Percentiles rank a stretch among this genome's conserved stretches.
Evolutionary conservation across 2,329 filamentous ascomycete species (phyloP).

Genomic region (Beauveria varroae): DNA sequence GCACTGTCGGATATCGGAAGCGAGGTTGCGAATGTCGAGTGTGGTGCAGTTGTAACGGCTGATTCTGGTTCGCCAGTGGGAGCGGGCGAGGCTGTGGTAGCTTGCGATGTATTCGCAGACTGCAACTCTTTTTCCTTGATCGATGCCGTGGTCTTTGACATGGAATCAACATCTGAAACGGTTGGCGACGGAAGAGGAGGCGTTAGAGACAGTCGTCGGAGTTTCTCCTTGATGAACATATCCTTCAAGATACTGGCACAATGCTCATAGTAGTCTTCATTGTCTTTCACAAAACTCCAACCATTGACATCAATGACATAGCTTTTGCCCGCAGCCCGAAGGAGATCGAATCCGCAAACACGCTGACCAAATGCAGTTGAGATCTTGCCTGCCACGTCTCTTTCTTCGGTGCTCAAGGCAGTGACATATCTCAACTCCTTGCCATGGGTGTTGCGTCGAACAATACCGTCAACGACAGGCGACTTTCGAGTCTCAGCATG

Average conservation of each 20-base stretch:
- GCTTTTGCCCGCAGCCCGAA: constrained; percentile 81
- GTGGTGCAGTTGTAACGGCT: constrained; percentile 1
- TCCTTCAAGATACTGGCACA: constrained; percentile 79
- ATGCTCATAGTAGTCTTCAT: constrained; percentile 95
- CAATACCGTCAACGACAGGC: constrained; percentile 91
- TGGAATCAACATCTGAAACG: constrained; percentile 36
- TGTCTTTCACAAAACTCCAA: constrained; percentile 99
- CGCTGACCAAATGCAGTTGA: constrained; percentile 87
- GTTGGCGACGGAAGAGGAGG: constrained; percentile 44
- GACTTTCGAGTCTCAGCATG: constrained; percentile 97
- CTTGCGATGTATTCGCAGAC: constrained; percentile 8
- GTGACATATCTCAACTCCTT: constrained; percentile 97
- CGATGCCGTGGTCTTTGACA: constrained; percentile 21
- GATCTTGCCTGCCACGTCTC: constrained; percentile 81
- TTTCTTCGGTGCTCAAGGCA: constrained; percentile 70
- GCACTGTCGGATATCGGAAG: constrained; percentile 27
- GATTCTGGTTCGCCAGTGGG: constrained; percentile 22
- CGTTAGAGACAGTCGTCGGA: constrained; percentile 54
- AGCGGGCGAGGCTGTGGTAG: not conserved
- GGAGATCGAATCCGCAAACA: constrained; percentile 91
- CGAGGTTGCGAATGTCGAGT: constrained; percentile 18
- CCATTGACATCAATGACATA: constrained; percentile 99
- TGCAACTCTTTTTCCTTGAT: constrained; percentile 34
- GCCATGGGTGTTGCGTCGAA: constrained; percentile 91
- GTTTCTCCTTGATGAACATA: constrained; percentile 77